Evolutionary conservation across 306 rosid genomes (phyloP).

Genomic region (Acacia melanoxylon): DNA sequence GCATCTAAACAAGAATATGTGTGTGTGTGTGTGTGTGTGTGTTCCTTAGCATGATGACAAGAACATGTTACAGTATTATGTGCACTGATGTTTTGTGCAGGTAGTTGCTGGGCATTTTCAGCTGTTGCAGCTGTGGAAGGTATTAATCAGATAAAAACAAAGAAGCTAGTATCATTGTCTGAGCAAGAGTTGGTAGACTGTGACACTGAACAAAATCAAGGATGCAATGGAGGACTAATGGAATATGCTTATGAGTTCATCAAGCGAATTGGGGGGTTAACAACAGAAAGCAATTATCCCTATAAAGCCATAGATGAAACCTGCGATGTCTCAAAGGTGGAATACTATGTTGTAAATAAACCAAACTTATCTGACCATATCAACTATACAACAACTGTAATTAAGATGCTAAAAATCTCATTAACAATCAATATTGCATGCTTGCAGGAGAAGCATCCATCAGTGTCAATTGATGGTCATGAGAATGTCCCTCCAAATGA

Average conservation of each 20-base stretch:
- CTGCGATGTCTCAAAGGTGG: conserved; percentile 51
- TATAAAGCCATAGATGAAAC: conserved; percentile 40
- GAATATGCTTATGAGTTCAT: conserved; percentile 54
- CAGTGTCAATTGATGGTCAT: conserved; percentile 60
- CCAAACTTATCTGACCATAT: background rate
- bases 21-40: too few species aligned
- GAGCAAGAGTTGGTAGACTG: conserved; percentile 59
- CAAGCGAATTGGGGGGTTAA: conserved; percentile 51
- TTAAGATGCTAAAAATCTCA: conserved; percentile 1
- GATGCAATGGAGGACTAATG: conserved; percentile 63
- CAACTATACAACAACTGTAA: background rate
- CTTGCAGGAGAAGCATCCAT: conserved; percentile 37
- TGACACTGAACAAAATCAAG: conserved; percentile 44
- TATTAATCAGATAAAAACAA: conserved; percentile 52
- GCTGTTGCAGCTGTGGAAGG: conserved; percentile 61
- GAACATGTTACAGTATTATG: background rate
- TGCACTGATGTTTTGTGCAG: conserved; percentile 27
- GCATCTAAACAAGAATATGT: too few species aligned
- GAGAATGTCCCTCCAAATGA: conserved; percentile 49
- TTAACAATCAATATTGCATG: background rate
- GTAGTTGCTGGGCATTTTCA: conserved; percentile 68
- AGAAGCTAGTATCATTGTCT: conserved; percentile 43
- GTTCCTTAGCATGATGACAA: background rate
- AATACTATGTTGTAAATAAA: background rate
- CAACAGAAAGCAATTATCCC: conserved; percentile 52